Percentiles rank a stretch among this genome's conserved stretches.
Conservation (phyloP, 768 basidiomycete genomes). For the Boletellus emodensis region DNA sequence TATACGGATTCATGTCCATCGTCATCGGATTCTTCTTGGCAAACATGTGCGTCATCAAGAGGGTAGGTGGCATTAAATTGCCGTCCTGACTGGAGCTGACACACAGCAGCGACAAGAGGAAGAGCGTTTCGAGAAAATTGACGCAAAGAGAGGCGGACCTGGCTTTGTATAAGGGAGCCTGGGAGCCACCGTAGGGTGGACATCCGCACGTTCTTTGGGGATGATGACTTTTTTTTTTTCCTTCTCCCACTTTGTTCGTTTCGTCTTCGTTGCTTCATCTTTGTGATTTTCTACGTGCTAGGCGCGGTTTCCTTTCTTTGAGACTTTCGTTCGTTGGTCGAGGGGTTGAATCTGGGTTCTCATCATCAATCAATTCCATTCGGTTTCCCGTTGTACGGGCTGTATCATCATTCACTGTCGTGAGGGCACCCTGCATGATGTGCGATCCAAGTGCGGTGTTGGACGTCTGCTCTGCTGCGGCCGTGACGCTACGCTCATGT, state of each 20-base stretch:
- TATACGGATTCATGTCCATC: constrained; percentile 84
- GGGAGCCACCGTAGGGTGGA: neutral
- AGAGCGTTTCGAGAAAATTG: constrained; percentile 85
- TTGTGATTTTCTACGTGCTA: neutral
- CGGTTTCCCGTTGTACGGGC: neutral
- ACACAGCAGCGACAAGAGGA: constrained; percentile 62
- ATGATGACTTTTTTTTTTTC: neutral
- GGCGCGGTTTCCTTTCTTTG: neutral
- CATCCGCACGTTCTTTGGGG: neutral
- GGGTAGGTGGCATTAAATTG: constrained; percentile 36
- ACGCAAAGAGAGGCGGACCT: constrained; percentile 80
- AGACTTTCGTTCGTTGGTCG: neutral
- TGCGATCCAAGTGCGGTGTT: no score
- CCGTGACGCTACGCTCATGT: no score
- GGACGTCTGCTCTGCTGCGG: no score
- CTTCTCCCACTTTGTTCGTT: neutral
- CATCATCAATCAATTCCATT: neutral
- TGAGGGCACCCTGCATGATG: no score
- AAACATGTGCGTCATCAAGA: constrained; percentile 83
- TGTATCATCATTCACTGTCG: no score
- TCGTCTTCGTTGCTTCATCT: neutral
- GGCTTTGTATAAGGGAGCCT: constrained; percentile 67
- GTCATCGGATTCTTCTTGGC: constrained; percentile 72
- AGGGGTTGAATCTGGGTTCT: constrained; percentile 1
- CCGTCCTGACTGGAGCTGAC: constrained; percentile 3